Evolutionary conservation across 2,329 filamentous ascomycete genomes (phyloP), one percentile per base, ranked within the genome.

Genomic region (Juglanconis juglandina): DNA sequence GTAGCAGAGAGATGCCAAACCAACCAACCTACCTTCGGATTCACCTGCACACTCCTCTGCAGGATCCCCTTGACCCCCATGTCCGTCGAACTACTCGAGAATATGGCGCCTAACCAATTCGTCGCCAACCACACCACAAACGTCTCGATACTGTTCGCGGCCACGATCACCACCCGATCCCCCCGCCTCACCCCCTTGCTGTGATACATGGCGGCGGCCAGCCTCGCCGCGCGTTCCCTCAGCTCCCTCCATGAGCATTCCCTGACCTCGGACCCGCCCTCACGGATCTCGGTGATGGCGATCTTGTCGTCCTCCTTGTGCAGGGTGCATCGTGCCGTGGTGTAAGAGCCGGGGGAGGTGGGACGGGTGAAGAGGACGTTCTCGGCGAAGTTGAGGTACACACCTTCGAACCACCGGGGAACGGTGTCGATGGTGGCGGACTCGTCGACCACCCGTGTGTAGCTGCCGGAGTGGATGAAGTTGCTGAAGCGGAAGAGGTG

Each of bases 11-110:
- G 24, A 24, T 24, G 24, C 24, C 24, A 24, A 24, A 24, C 24
- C 24, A 24, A 24, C 24, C 24, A 24, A 64, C 75, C 56, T 64
- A 83, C 81, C 76, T 85, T 87, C 4, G 92, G 91, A 65, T 87
- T 81, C 62, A 95, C 86, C 76, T 95, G 91, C 53, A 87, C 75
- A 33, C 90, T 79, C 39, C 91, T 79, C 72, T 95, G 90, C 66
- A 96, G 68, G 17, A 96, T 83, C 0, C 91, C 91, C 64, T 87
- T 87, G 13, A 88, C 86, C 0, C 91, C 91, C 87, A 95, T 95
- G 72, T 96, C 91, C 0, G 91, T 94, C 7, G 87, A 90, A 56
- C 84, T 88, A 52, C 85, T 89, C 65, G 86, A 90, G 70, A 95
- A 95, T 1, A 96, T 71, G 0, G 81, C 91, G 0, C 92, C 92